Conservation (phyloP, 768 basidiomycete genomes). For the Lepiota venenata region DNA sequence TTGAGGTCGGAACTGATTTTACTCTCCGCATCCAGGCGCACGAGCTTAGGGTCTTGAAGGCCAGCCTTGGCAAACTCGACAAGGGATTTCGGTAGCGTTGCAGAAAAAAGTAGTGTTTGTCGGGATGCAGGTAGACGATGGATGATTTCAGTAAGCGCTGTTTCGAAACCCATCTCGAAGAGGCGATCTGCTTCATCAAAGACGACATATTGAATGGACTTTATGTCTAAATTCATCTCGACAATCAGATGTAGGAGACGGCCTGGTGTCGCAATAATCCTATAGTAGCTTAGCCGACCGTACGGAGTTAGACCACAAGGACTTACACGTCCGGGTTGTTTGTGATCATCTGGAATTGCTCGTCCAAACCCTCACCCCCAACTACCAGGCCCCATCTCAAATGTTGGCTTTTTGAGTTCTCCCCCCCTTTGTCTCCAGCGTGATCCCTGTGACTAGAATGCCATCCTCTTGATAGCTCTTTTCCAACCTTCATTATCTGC, state of each 20-base stretch:
- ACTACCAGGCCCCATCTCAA: slow-evolving; percentile 93
- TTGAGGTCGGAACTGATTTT: slow-evolving; percentile 93
- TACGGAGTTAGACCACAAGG: slow-evolving; percentile 3
- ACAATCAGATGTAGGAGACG: slow-evolving; percentile 94
- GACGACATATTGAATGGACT: slow-evolving; percentile 84
- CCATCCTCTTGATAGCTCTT: slow-evolving; percentile 87
- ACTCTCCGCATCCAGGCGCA: slow-evolving; percentile 94
- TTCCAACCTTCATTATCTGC: slow-evolving; percentile 92
- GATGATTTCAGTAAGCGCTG: slow-evolving; percentile 88
- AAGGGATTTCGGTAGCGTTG: slow-evolving; percentile 91
- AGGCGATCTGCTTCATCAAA: slow-evolving; percentile 99
- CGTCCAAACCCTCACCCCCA: slow-evolving; percentile 92
- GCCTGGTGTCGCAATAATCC: slow-evolving; percentile 97
- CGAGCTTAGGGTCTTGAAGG: slow-evolving; percentile 87
- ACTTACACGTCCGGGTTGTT: slow-evolving; percentile 94
- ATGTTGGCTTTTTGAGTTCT: slow-evolving; percentile 51
- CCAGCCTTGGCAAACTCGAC: slow-evolving; percentile 99
- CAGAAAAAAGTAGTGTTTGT: slow-evolving; percentile 94
- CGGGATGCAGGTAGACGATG: slow-evolving; percentile 82
- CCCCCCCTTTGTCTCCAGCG: slow-evolving; percentile 70
- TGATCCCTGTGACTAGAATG: slow-evolving; percentile 57
- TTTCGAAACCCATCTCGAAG: slow-evolving; percentile 98
- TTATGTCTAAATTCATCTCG: slow-evolving; percentile 93
- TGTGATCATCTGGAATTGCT: slow-evolving; percentile 94
- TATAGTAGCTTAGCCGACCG: slow-evolving; percentile 27